Percentiles rank a stretch among this genome's conserved stretches.
These are phyloP conservation scores for Pythium sp. DNA, from an alignment of 352 stramenopile genomes.

Conservation along the genomic window DNA sequence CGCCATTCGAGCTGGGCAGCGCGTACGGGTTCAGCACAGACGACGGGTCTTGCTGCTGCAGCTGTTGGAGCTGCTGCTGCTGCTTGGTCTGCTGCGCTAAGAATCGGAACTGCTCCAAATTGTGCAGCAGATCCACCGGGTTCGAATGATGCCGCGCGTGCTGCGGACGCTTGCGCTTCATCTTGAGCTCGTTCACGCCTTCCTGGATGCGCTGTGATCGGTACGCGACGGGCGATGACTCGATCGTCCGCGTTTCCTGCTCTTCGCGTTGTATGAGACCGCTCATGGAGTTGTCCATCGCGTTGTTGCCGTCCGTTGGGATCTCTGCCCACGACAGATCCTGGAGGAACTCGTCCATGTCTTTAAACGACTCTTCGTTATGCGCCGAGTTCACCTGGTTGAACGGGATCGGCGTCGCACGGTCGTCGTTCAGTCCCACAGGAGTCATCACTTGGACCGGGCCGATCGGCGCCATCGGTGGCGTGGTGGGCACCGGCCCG, in stretches of 20 bases:
- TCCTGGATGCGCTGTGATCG: constrained; percentile 64
- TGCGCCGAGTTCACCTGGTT: constrained; percentile 7
- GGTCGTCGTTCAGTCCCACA: constrained; percentile 6
- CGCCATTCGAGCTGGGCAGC: constrained; percentile 8
- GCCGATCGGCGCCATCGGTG: constrained; percentile 21
- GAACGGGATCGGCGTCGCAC: constrained; percentile 23
- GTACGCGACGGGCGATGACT: constrained; percentile 36
- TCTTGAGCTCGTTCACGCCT: constrained; percentile 67
- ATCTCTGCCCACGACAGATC: constrained; percentile 28
- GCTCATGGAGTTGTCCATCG: constrained; percentile 5
- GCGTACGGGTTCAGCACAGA: constrained; percentile 30
- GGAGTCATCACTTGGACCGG: constrained; percentile 29
- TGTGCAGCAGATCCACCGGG: constrained; percentile 72
- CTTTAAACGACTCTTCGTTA: constrained; percentile 34
- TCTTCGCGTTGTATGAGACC: constrained; percentile 16
- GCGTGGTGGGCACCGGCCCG: background rate
- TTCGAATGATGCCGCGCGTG: constrained; percentile 73
- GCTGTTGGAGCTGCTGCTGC: constrained; percentile 44
- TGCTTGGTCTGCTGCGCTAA: constrained; percentile 61
- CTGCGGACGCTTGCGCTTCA: constrained; percentile 72
- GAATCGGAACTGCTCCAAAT: constrained; percentile 69
- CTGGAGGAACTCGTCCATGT: constrained; percentile 56
- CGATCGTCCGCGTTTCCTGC: constrained; percentile 9
- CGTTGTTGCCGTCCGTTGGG: background rate
- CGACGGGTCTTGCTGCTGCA: constrained; percentile 14